Conservation (phyloP, 306 rosid genomes). For the Vigna reflexopilosa region DNA sequence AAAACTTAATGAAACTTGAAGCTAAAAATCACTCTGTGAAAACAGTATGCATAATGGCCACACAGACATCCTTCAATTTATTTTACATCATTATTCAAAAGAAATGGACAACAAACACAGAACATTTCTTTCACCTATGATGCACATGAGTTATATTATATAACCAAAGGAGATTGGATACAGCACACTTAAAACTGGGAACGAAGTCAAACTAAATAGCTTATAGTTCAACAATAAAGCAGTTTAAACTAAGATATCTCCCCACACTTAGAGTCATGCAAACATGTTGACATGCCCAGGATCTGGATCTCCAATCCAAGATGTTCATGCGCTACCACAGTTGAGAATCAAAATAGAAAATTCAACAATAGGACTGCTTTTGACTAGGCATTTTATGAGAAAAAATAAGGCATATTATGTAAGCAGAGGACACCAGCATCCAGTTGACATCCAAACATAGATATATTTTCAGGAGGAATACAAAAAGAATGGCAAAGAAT, state of each 20-base stretch:
- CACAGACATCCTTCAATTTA: slow-evolving; percentile 30
- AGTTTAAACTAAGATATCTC: slow-evolving; percentile 19
- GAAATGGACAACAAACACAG: slow-evolving; percentile 4
- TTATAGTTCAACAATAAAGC: slow-evolving; percentile 27
- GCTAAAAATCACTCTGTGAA: slow-evolving; percentile 31
- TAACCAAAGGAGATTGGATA: slow-evolving; percentile 29
- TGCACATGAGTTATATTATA: background rate
- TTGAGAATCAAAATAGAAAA: slow-evolving; percentile 23
- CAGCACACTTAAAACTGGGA: slow-evolving; percentile 6
- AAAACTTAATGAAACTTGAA: slow-evolving; percentile 34
- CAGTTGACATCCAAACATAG: slow-evolving; percentile 14
- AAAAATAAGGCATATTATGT: slow-evolving; percentile 11
- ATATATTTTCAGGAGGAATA: slow-evolving; percentile 23
- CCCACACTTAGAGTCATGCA: slow-evolving; percentile 6
- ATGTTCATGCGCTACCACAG: slow-evolving; percentile 22
- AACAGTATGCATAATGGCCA: background rate
- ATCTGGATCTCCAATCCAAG: slow-evolving; percentile 16
- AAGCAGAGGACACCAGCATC: slow-evolving; percentile 34
- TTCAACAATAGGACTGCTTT: slow-evolving; percentile 21
- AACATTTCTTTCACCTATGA: slow-evolving; percentile 14
- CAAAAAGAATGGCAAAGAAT: slow-evolving; percentile 28
- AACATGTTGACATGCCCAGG: slow-evolving; percentile 5
- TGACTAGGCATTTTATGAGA: background rate
- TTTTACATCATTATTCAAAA: slow-evolving; percentile 24
- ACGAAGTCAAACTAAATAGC: background rate